These are phyloP conservation scores for Microdochium paspali DNA, from an alignment of 2,329 filamentous ascomycete species.

Conservation along the genomic window DNA sequence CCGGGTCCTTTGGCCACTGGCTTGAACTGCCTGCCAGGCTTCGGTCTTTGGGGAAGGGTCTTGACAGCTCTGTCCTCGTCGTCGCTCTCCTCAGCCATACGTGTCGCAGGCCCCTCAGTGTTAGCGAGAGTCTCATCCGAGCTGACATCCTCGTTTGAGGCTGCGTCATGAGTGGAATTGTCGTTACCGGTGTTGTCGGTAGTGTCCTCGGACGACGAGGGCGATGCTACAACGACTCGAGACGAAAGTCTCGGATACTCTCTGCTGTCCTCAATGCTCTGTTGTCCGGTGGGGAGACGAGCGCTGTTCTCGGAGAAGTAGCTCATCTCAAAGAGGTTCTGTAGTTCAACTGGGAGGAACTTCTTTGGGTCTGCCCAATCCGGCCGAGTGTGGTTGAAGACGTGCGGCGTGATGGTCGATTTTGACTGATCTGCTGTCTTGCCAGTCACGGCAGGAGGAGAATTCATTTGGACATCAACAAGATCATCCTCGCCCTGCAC, in stretches of 20 bases:
- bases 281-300: slow-evolving; percentile 62
- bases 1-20: slow-evolving; percentile 7
- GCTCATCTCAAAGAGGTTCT: slow-evolving; percentile 69
- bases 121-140: slow-evolving; percentile 34
- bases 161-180: slow-evolving; percentile 37
- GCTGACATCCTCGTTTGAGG: slow-evolving; percentile 42
- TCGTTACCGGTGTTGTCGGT: slow-evolving; percentile 36
- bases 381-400: slow-evolving; percentile 40
- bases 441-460: slow-evolving; percentile 39
- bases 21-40: slow-evolving; percentile 2
- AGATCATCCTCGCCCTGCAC: slow-evolving; percentile 84
- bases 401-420: slow-evolving; percentile 9
- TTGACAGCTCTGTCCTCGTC: slow-evolving; percentile 33
- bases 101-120: slow-evolving; percentile 27
- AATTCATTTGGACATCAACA: slow-evolving; percentile 75
- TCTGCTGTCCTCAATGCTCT: slow-evolving; percentile 47
- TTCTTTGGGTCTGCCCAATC: slow-evolving; percentile 41
- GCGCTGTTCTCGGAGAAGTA: slow-evolving; percentile 51
- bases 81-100: slow-evolving; percentile 51
- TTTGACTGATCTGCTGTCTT: slow-evolving; percentile 10
- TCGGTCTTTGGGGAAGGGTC: slow-evolving; percentile 10
- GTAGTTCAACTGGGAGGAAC: slow-evolving; percentile 54
- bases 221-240: slow-evolving; percentile 20
- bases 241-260: slow-evolving; percentile 43
- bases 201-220: slow-evolving; percentile 35